These are phyloP conservation scores for Populus nigra DNA, from an alignment of 345 rosid species.

Conservation along the genomic window DNA sequence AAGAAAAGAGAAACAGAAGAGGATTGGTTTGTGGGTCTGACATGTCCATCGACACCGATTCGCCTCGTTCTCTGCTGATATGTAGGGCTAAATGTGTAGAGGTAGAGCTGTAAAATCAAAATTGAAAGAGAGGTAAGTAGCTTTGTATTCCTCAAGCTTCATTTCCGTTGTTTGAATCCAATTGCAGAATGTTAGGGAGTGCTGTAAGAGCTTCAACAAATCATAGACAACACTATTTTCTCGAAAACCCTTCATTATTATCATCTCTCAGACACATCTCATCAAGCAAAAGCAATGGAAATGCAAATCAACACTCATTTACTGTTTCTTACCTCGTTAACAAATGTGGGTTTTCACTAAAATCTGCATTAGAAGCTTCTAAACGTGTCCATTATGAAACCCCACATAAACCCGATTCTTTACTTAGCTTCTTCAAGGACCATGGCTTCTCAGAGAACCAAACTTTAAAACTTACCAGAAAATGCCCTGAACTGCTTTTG, in stretches of 20 bases:
- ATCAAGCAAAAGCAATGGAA: neutral
- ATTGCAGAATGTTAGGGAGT: neutral
- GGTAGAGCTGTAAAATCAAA: neutral
- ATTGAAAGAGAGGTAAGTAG: neutral
- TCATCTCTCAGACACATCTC: neutral
- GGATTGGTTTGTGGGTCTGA: neutral
- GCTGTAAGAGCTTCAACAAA: neutral
- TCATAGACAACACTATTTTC: neutral
- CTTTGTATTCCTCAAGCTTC: neutral
- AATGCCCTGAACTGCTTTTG: constrained; percentile 6
- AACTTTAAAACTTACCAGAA: constrained; percentile 14
- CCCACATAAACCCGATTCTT: constrained; percentile 20
- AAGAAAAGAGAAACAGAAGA: neutral
- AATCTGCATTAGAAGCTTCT: constrained; percentile 23
- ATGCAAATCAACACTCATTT: constrained; percentile 13
- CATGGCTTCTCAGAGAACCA: constrained; percentile 31
- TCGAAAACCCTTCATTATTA: neutral
- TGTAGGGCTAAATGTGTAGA: neutral
- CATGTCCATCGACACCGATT: neutral
- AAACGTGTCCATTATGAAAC: constrained; percentile 9
- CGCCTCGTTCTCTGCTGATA: neutral
- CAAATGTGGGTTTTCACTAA: constrained; percentile 32
- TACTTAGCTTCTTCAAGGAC: constrained; percentile 17
- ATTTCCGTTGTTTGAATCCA: neutral
- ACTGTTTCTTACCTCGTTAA: constrained; percentile 39